Base-by-base conservation (phyloP, 2,329 filamentous ascomycete genomes). In the Coccinonectria pachysandricola region DNA sequence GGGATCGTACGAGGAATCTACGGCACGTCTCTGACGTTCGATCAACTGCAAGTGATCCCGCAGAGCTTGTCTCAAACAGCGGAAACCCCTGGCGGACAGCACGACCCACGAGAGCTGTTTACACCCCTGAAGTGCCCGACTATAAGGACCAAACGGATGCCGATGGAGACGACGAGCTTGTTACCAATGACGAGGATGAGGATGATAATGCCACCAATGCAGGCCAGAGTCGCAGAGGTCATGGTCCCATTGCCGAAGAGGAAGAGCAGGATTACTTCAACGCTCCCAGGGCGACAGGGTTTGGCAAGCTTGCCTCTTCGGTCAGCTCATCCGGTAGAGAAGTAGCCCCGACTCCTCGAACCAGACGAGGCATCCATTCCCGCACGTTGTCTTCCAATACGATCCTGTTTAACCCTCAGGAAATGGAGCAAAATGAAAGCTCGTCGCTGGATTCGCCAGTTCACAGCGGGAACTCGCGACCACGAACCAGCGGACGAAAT, bases 91-190 rank as follows among this genome's bases (percentile, higher is more conserved):
- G 48, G 15, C 31, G 43, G 20, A 42, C 40, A 7, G 27, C 35
- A 7, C 31, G 26, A 16, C 43, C 39, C 49, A 62, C 31, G 52
- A 66, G 32, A 37, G 62, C 20, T 58, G 65, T 53, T 9, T 20
- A 46, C n/a, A 31, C 42, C 4, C 35, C 40, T 15, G 36, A 53
- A 20, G 34, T 42, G 12, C 37, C 60, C 51, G 45, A 60, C 13
- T 58, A 64, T 26, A 68, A 67, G 37, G 66, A 71, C 22, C 75
- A 86, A 31, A 86, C 82, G 0, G 84, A 91, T 45, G 83, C 78
- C 6, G 85, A 93, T 48, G 84, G 85, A 1, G 87, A 95, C 44
- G 87, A 94, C 43, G 87, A 95, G 52, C 62, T 87, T n/a, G 69
- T 82, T 8, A 87, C 81, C 4, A 82, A 86, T 30, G 81, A 85